These are phyloP conservation scores for Rhizopus arrhizus DNA, from an alignment of 371 early-diverging fungal genomes.

Conservation along the genomic window DNA sequence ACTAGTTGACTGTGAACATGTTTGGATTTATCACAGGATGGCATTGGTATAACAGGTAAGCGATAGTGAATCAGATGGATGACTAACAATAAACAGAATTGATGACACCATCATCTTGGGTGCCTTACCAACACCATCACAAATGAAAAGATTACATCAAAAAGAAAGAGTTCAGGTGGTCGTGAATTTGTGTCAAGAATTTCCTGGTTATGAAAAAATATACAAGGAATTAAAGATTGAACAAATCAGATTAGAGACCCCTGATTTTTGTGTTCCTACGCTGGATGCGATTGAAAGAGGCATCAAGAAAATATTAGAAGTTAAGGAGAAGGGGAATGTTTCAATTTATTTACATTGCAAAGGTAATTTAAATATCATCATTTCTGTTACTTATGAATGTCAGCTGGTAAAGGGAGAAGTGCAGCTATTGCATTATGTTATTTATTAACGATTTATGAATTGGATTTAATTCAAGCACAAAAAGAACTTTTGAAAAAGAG, in stretches of 20 bases:
- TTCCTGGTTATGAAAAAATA: conserved; percentile 44
- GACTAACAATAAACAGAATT: conserved; percentile 22
- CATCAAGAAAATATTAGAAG: conserved; percentile 24
- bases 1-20: conserved; percentile 40
- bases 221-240: conserved; percentile 34
- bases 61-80: background rate
- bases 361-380: conserved; percentile 21
- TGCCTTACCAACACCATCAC: conserved; percentile 50
- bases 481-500: conserved; percentile 30
- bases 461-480: conserved; percentile 37
- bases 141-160: conserved; percentile 33
- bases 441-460: conserved; percentile 35
- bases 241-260: conserved; percentile 43
- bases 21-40: conserved; percentile 51
- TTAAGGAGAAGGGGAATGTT: conserved; percentile 17
- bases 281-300: conserved; percentile 33
- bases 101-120: conserved; percentile 42
- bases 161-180: conserved; percentile 33
- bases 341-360: conserved; percentile 50
- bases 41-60: conserved; percentile 50
- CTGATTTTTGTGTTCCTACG: conserved; percentile 45
- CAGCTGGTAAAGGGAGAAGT: conserved; percentile 54
- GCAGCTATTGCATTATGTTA: conserved; percentile 48
- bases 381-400: background rate
- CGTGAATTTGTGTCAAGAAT: conserved; percentile 50